Evolutionary conservation across 1,139 yeast species (phyloP).

Genomic region (Yamadazyma songkhlaensis): DNA sequence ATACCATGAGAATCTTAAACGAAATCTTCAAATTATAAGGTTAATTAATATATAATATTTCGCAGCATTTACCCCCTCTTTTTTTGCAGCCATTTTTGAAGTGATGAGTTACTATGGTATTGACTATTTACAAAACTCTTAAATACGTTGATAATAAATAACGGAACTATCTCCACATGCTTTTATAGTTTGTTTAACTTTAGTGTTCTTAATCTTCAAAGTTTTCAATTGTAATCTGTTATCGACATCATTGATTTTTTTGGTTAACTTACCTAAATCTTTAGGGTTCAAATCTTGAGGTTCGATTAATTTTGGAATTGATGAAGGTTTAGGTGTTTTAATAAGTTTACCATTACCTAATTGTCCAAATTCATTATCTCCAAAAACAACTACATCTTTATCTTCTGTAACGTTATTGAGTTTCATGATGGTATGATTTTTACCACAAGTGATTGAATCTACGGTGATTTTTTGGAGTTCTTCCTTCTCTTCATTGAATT

Average conservation of each 20-base stretch:
- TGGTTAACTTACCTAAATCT: slow-evolving; percentile 13
- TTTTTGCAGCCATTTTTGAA: not conserved
- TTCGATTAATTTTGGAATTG: slow-evolving; percentile 56
- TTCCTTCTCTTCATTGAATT: slow-evolving; percentile 33
- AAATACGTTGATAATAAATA: slow-evolving; percentile 46
- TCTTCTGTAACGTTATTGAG: slow-evolving; percentile 42
- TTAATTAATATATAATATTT: slow-evolving; percentile 1
- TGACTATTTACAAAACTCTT: slow-evolving; percentile 2
- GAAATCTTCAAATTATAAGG: slow-evolving; percentile 60
- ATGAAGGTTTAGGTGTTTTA: slow-evolving; percentile 55
- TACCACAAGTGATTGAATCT: slow-evolving; percentile 56
- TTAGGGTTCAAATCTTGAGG: slow-evolving; percentile 37
- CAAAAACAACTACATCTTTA: slow-evolving; percentile 74
- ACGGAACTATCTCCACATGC: slow-evolving; percentile 68
- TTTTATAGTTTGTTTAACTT: slow-evolving; percentile 52
- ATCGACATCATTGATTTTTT: slow-evolving; percentile 33
- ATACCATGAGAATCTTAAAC: slow-evolving; percentile 80
- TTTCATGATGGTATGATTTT: slow-evolving; percentile 63
- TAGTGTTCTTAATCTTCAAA: slow-evolving; percentile 19
- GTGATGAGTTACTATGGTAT: too few species aligned
- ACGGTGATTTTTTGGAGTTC: slow-evolving; percentile 44
- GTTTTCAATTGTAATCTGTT: slow-evolving; percentile 46
- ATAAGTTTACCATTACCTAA: slow-evolving; percentile 76
- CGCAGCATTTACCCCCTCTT: not conserved
- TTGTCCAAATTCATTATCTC: slow-evolving; percentile 80